phyloP scores from a whole-genome alignment of 805 yeast genomes.

The Yarrowia sp. region DNA sequence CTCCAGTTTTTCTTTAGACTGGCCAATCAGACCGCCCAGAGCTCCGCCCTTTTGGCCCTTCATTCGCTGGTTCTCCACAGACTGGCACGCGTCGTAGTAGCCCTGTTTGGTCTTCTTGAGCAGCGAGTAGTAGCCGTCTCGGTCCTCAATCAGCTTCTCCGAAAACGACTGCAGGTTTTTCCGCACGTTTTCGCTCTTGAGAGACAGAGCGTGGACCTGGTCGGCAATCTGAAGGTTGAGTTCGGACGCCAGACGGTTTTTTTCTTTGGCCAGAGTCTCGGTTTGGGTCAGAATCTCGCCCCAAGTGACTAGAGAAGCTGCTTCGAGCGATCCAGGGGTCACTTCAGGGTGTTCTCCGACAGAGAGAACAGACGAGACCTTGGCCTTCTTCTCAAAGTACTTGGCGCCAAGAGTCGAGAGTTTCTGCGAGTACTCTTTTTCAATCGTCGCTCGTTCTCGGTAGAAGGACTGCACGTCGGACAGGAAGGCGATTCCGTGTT shows the following conservation, averaged over 20 bases:
- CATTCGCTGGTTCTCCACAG: slow-evolving; percentile 74
- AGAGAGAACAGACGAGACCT: slow-evolving; percentile 58
- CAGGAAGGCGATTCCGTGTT: slow-evolving; percentile 65
- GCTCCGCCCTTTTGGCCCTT: slow-evolving; percentile 54
- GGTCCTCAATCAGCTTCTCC: slow-evolving; percentile 50
- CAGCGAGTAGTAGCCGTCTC: slow-evolving; percentile 51
- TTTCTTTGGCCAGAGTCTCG: slow-evolving; percentile 71
- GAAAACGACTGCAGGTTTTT: slow-evolving; percentile 56
- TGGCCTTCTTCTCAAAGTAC: slow-evolving; percentile 73
- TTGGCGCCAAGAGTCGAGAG: slow-evolving; percentile 61
- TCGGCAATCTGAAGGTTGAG: slow-evolving; percentile 58
- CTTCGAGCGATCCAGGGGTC: slow-evolving; percentile 93
- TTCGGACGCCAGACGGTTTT: slow-evolving; percentile 55
- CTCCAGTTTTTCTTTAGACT: slow-evolving; percentile 41
- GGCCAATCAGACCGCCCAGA: slow-evolving; percentile 26
- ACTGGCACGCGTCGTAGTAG: slow-evolving; percentile 78
- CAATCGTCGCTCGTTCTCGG: slow-evolving; percentile 74
- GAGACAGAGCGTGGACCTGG: slow-evolving; percentile 53
- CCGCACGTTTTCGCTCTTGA: slow-evolving; percentile 52
- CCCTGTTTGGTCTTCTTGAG: slow-evolving; percentile 62
- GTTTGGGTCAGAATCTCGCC: slow-evolving; percentile 80
- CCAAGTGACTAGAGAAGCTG: slow-evolving; percentile 87
- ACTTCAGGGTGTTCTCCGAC: slow-evolving; percentile 90
- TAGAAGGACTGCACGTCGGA: slow-evolving; percentile 78
- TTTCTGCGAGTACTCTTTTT: slow-evolving; percentile 74